phyloP scores from a whole-genome alignment of 2,329 filamentous ascomycete genomes.

The Aureobasidium lini region DNA sequence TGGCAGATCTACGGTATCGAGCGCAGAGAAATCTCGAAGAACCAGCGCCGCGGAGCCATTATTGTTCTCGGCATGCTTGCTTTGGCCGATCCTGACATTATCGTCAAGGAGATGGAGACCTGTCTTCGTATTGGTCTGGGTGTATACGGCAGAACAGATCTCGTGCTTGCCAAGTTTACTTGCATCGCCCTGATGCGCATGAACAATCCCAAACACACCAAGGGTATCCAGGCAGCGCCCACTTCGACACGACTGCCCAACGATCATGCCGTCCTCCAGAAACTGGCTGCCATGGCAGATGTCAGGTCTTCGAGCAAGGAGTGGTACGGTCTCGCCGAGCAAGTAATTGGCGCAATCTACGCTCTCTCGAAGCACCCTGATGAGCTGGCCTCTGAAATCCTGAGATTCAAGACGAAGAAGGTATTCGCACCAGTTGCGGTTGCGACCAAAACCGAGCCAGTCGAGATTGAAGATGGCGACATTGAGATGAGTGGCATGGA shows the following conservation, averaged over 20 bases:
- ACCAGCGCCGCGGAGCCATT: slow-evolving; percentile 83
- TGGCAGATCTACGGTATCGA: slow-evolving; percentile 98
- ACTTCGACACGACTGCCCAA: slow-evolving; percentile 72
- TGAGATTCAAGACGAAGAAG: slow-evolving; percentile 74
- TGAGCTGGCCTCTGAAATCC: slow-evolving; percentile 81
- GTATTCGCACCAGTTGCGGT: slow-evolving; percentile 56
- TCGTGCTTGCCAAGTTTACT: slow-evolving; percentile 88
- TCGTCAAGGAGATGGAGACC: slow-evolving; percentile 88
- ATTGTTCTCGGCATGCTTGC: slow-evolving; percentile 97
- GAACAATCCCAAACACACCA: slow-evolving; percentile 73
- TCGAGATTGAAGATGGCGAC: slow-evolving; percentile 28
- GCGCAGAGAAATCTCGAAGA: slow-evolving; percentile 84
- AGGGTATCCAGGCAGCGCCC: slow-evolving; percentile 56
- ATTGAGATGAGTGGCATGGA: slow-evolving; percentile 32
- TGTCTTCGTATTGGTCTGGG: slow-evolving; percentile 89
- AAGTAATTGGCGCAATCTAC: slow-evolving; percentile 93
- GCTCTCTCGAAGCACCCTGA: slow-evolving; percentile 90
- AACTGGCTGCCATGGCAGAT: slow-evolving; percentile 77
- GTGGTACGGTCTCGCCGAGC: slow-evolving; percentile 88
- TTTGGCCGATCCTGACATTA: slow-evolving; percentile 83
- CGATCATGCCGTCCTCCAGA: slow-evolving; percentile 78
- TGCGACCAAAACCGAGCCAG: slow-evolving; percentile 16
- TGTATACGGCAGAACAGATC: slow-evolving; percentile 67
- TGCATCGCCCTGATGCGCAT: slow-evolving; percentile 89
- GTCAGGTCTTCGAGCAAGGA: slow-evolving; percentile 85